Conservation (phyloP, 257 asterid genomes). For the Fraxinus americana region DNA sequence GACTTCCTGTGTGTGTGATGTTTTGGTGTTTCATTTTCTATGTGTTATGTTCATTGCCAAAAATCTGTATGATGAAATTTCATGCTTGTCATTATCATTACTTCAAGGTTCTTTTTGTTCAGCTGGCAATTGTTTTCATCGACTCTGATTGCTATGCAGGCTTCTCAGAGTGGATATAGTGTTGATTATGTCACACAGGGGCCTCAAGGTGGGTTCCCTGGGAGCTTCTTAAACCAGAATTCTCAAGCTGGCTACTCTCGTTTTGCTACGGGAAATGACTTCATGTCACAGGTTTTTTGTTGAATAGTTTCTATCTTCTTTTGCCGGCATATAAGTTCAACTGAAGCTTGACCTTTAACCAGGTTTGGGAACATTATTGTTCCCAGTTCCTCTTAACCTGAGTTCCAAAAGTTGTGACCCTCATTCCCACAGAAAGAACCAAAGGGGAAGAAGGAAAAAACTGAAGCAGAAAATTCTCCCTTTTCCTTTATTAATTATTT, state of each 20-base stretch:
- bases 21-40: neutral
- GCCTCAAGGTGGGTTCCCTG: conserved; percentile 88
- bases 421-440: neutral
- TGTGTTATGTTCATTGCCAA: neutral
- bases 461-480: too few relatives aligned
- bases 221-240: conserved; percentile 77
- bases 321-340: neutral
- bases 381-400: neutral
- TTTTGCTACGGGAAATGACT: conserved; percentile 86
- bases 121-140: conserved; percentile 18
- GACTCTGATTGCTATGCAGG: conserved; percentile 44
- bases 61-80: conserved; percentile 1
- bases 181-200: conserved; percentile 83
- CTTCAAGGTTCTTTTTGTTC: conserved; percentile 6
- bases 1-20: neutral
- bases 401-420: neutral
- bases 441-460: neutral
- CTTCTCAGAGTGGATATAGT: conserved; percentile 87
- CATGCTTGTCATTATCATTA: conserved; percentile 4
- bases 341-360: neutral
- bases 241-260: conserved; percentile 93
- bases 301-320: conserved; percentile 13
- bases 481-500: too few relatives aligned
- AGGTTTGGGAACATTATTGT: neutral
- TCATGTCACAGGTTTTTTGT: conserved; percentile 88